Base-by-base conservation (phyloP, 163 green algal genomes). In the Volvox carteri region DNA sequence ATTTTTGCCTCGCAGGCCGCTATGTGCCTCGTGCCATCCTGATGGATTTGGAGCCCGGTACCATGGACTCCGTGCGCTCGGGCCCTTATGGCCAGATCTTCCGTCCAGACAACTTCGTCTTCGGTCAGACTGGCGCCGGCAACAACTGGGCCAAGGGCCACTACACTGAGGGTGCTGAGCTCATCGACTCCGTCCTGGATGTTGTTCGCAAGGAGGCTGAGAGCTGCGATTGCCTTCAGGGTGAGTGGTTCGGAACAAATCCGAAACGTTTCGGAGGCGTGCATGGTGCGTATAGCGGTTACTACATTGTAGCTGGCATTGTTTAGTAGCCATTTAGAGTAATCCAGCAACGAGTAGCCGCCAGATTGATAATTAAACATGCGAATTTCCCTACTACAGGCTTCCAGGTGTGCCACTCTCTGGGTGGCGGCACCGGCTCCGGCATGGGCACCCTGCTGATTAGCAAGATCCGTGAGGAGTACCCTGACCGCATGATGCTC, bases 61-160 rank as follows among this genome's bases (percentile, higher is more conserved):
- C 97, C 81, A 99, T 99, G 98, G 98, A 99, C 93, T 97, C 94
- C 60, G 96, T 99, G 12, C 96, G 98, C 83, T 97, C 96, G 12
- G 97, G 97, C 25, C 97, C 97, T n/a, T 99, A 97, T 88, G 97
- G 97, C 62, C 96, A 99, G 94, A 98, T 99, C 85, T 99, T 99
- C 94, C 93, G 97, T 48, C 97, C 97, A 44, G 97, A 99, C 93
- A 99, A 99, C 96, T 99, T 99, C 93, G 95, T 99, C 19, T 99
- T 99, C 86, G 98, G 96, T 86, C 97, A 99, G 96, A 99, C 97
- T 72, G 98, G 98, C 37, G 97, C 97, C 39, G 97, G 97, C 67
- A 99, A 99, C 95, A 99, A 99, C 96, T 99, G 97, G 97, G 97
- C 97, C 81, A 99, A 99, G 95, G 97, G 97, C 16, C 97, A 99